A percentile compares a stretch with the other conserved stretches of the same genome.
phyloP scores from a whole-genome alignment of 257 asterid species.

The Lycium barbarum region DNA sequence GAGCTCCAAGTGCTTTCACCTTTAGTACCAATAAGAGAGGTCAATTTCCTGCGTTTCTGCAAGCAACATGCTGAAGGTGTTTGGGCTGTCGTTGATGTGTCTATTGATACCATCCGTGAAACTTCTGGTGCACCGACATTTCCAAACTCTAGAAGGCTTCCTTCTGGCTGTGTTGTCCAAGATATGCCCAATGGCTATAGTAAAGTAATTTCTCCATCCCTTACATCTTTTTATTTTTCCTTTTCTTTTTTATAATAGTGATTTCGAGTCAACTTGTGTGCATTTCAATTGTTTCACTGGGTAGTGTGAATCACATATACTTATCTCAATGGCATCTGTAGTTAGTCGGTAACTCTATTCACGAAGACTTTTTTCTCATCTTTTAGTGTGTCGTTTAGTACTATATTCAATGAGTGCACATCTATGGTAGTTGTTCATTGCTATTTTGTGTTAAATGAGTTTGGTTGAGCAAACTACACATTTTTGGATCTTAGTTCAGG shows the following conservation, averaged over 20 bases:
- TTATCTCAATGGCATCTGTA: too few species aligned
- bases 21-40: conserved; percentile 83
- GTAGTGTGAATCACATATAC: too few species aligned
- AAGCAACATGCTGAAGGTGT: conserved; percentile 95
- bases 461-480: conserved; percentile 54
- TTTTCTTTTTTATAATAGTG: conserved; percentile 24
- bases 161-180: conserved; percentile 94
- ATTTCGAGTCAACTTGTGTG: not conserved
- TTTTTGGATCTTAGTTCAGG: conserved; percentile 44
- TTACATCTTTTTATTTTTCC: not conserved
- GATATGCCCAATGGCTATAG: conserved; percentile 98
- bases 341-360: not conserved
- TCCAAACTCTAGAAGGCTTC: conserved; percentile 74
- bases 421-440: conserved; percentile 32
- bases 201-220: conserved; percentile 58
- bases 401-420: not conserved
- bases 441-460: conserved; percentile 52
- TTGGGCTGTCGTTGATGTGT: conserved; percentile 96
- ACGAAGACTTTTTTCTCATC: not conserved
- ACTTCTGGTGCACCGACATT: conserved; percentile 48
- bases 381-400: not conserved
- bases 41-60: conserved; percentile 91
- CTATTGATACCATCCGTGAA: conserved; percentile 67
- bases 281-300: not conserved
- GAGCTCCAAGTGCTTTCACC: conserved; percentile 95